Conservation (phyloP, 345 rosid genomes). For the Eucalyptus sp. region DNA sequence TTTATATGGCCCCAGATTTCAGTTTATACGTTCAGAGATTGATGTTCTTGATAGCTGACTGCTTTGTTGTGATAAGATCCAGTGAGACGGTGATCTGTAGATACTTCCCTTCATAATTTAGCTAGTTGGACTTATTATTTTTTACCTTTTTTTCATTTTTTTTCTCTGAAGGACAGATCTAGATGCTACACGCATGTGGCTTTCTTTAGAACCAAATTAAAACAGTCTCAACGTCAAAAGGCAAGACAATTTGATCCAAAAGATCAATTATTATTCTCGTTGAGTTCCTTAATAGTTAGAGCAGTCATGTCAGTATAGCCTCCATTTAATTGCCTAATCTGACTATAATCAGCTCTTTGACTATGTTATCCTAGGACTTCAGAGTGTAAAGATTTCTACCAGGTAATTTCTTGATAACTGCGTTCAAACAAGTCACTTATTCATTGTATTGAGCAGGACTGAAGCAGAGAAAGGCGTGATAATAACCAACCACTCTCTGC, state of each 20-base stretch:
- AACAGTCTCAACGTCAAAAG: background rate
- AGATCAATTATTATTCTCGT: background rate
- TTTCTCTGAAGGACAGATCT: background rate
- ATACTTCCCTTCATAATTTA: background rate
- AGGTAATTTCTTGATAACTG: background rate
- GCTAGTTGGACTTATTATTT: background rate
- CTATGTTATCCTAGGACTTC: background rate
- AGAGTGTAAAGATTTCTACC: background rate
- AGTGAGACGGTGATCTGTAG: background rate
- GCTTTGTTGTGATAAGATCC: background rate
- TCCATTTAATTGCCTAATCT: background rate
- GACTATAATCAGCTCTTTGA: background rate
- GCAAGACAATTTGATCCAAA: background rate
- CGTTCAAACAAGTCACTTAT: background rate
- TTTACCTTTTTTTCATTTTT: background rate
- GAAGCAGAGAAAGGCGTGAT: conserved; percentile 93
- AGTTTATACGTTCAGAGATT: background rate
- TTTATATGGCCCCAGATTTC: background rate
- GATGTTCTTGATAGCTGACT: background rate
- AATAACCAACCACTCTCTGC: conserved; percentile 80
- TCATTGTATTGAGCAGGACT: conserved; percentile 34
- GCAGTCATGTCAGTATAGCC: background rate
- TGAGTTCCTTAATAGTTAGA: background rate
- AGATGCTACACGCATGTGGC: background rate
- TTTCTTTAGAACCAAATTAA: background rate